These are phyloP conservation scores for Acacia pycnantha DNA, from an alignment of 331 rosid genomes.

Conservation along the genomic window DNA sequence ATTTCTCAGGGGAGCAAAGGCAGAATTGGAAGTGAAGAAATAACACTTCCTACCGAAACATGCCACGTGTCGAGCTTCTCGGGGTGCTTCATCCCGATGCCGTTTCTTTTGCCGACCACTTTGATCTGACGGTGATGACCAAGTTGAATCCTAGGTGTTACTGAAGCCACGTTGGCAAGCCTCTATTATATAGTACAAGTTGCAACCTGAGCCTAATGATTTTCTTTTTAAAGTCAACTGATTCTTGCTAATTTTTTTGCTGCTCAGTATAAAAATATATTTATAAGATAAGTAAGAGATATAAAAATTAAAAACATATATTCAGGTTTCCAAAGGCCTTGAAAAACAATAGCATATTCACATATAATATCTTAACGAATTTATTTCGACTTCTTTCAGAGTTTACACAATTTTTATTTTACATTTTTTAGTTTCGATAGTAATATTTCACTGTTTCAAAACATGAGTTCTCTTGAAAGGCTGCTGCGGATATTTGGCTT, in stretches of 20 bases:
- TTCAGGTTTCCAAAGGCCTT: not conserved
- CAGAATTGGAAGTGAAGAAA: constrained; percentile 12
- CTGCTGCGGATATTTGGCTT: too few relatives aligned
- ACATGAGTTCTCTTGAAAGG: too few relatives aligned
- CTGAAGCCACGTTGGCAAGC: not conserved
- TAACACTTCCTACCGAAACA: constrained; percentile 1
- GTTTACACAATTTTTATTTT: not conserved
- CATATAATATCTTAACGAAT: not conserved
- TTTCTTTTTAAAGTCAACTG: not conserved
- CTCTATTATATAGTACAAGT: not conserved
- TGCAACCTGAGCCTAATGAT: not conserved
- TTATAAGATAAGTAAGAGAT: not conserved
- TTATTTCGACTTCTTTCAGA: not conserved
- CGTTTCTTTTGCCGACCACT: constrained; percentile 28
- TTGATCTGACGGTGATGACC: constrained; percentile 34
- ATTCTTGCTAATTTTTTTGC: not conserved
- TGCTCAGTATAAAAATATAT: not conserved
- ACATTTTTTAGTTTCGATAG: not conserved
- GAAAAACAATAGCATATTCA: not conserved
- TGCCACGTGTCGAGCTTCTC: constrained; percentile 35
- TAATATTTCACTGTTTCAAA: too few relatives aligned
- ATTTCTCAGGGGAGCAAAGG: constrained; percentile 14
- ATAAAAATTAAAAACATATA: not conserved
- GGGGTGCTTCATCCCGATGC: constrained; percentile 12
- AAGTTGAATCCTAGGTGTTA: not conserved